These are phyloP conservation scores for Parietaria judaica DNA, from an alignment of 306 rosid species.

Conservation along the genomic window DNA sequence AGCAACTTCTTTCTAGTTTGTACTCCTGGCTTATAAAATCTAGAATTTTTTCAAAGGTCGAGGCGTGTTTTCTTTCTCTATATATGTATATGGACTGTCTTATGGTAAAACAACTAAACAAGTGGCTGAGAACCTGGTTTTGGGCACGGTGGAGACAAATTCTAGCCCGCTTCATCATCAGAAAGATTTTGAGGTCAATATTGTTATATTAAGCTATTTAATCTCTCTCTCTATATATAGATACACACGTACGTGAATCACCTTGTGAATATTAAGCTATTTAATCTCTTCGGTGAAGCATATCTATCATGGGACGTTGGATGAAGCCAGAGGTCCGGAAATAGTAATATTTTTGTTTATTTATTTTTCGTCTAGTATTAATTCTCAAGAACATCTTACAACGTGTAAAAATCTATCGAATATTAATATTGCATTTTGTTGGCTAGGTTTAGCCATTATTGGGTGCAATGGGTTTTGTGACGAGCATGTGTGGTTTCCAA, in stretches of 20 bases:
- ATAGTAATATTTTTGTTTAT: neutral
- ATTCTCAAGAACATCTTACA: too few species aligned
- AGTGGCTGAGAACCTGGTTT: conserved; percentile 70
- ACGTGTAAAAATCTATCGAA: neutral
- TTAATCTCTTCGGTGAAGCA: conserved; percentile 4
- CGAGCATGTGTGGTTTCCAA: conserved; percentile 54
- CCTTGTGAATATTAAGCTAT: neutral
- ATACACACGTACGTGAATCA: neutral
- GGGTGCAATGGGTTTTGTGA: conserved; percentile 82
- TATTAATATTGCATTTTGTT: neutral
- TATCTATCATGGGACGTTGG: conserved; percentile 70
- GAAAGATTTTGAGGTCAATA: neutral
- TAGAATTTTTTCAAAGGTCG: too few species aligned
- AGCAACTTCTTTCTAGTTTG: too few species aligned
- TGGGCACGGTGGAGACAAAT: conserved; percentile 26
- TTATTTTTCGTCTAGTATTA: neutral
- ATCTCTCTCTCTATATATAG: neutral
- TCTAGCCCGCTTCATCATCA: conserved; percentile 34
- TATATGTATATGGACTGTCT: neutral
- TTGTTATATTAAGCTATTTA: neutral
- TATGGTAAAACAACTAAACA: conserved; percentile 19
- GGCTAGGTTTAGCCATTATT: conserved; percentile 66
- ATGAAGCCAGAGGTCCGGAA: conserved; percentile 77
- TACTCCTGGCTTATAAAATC: too few species aligned
- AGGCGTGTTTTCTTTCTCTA: too few species aligned